phyloP scores from a whole-genome alignment of 1,284 basidiomycete species.

The Singerocomus inundabilis region DNA sequence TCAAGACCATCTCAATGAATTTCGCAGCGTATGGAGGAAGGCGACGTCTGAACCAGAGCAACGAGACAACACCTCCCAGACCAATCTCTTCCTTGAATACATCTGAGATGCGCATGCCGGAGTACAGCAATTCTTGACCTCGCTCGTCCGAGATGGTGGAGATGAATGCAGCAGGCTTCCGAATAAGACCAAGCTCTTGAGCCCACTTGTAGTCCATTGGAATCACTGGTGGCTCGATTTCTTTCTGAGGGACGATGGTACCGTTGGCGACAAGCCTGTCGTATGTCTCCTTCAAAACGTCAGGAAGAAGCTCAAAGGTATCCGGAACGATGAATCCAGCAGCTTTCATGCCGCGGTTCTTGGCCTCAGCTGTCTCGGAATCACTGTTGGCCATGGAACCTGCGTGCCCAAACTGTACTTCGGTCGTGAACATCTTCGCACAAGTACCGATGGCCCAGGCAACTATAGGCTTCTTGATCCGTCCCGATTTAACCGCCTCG shows the following conservation, averaged over 20 bases:
- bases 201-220: conserved; percentile 99
- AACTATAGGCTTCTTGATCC: conserved; percentile 97
- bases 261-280: conserved; percentile 77
- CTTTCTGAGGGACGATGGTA: conserved; percentile 68
- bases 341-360: conserved; percentile 93
- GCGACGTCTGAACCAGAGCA: conserved; percentile 98
- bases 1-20: conserved; percentile 99
- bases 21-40: conserved; percentile 85
- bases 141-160: conserved; percentile 99
- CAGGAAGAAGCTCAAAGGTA: conserved; percentile 95
- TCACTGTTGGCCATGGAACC: conserved; percentile 98
- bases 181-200: conserved; percentile 95
- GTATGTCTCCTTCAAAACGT: conserved; percentile 83
- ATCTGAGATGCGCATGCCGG: conserved; percentile 98
- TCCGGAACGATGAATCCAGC: conserved; percentile 97
- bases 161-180: conserved; percentile 99
- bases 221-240: conserved; percentile 91
- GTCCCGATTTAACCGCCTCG: conserved; percentile 91
- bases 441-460: conserved; percentile 99
- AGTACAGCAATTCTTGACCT: conserved; percentile 97
- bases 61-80: conserved; percentile 92
- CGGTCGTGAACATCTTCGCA: conserved; percentile 99
- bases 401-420: conserved; percentile 99
- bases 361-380: conserved; percentile 95
- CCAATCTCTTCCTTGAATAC: conserved; percentile 99